Evolutionary conservation across 2,329 filamentous ascomycete genomes (phyloP), one percentile per base, ranked within the genome.

Genomic region (Aspergillus bombycis): DNA sequence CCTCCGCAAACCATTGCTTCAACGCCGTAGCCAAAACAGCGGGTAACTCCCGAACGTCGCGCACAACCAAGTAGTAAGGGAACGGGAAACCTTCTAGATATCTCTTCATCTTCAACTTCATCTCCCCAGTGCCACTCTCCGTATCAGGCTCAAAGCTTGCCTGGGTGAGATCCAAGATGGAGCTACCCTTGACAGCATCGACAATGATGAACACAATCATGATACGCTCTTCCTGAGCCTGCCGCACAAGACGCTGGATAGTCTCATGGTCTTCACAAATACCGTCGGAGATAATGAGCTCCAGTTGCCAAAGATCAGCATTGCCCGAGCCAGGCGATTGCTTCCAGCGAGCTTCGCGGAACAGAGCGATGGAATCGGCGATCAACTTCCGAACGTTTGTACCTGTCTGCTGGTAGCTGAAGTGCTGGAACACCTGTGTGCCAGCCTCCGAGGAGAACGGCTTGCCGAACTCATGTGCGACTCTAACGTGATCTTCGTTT

Each of bases 171-270:
- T 97, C 93, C 72, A 98, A 80, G 65, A 99, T 96, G 1, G 80
- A 82, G 64, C 76, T 82, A 28, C 78, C 78, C 62, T 79, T 79
- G 26, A 83, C 74, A 52, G 87, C 84, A 81, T 99, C 95, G 74
- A 99, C 93, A 72, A 99, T 91, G 71, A 99, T 92, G 77, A 99
- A 99, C 7, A 99, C 94, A 67, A 98, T 89, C 92, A 99, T 97
- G 75, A 99, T 96, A 19, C 93, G 86, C 79, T 97, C 92, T 77
- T 97, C 94, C 73, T 93, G 89, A 1, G 95, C 94, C 78, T 94
- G 90, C 11, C 95, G 86, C 12, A 99, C 88, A 26, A 98, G 84
- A 6, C 92, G 84, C 19, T 91, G 86, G 69, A 99, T 94, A 6
- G 87, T 85, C 21, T 93, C 92, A 76, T 98, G 94, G 55, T 94